Evolutionary conservation across 345 rosid genomes (phyloP), one percentile per base, ranked within the genome.

Genomic region (Bruguiera gymnorhiza): DNA sequence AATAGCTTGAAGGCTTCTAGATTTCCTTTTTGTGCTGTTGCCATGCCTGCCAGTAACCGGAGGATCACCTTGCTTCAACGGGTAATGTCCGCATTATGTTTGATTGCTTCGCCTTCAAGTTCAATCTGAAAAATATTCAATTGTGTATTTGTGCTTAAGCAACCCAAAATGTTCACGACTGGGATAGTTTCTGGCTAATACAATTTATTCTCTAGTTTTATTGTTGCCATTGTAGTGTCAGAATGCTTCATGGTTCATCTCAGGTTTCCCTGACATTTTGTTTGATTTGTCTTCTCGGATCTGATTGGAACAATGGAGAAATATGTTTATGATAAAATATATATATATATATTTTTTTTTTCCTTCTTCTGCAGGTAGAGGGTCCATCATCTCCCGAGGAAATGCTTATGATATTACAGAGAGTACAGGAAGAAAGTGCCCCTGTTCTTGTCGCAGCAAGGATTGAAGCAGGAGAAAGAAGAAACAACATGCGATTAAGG

Each of bases 1-100:
- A 89, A 87, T 71, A 92, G 98, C 83, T 89, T 92, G 86, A 96
- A 96, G 78, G 99, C 98, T 0, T 90, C 98, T 0, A 78, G 97
- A 72, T 96, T 83, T 63, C 99, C 99, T 1, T 96, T 92, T 73
- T 90, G 97, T 56, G 98, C 99, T 20, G 86, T 92, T 32, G 97
- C 92, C 65, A 96, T 90, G 98, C 89, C 97, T 6, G 95, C 99
- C 53, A 78, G 90, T 26, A 89, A 96, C 36, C 96, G 90, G 86
- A 86, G 98, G 82, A 90, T 92, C 11, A 97, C 96, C 6, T 74
- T 96, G 79, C 96, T 96, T 78, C 96, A 89, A 57, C 97, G 89
- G 97, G 99, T 92, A 68, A 71, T 32, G 0, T 36, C 2, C 46
- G 10, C 9, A 27, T 26, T 34, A 34, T 34, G 37, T 32, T 32